Evolutionary conservation across 2,329 filamentous ascomycete species (phyloP), one percentile per base, ranked within the genome.

Genomic region (Leptographium galeiforme): DNA sequence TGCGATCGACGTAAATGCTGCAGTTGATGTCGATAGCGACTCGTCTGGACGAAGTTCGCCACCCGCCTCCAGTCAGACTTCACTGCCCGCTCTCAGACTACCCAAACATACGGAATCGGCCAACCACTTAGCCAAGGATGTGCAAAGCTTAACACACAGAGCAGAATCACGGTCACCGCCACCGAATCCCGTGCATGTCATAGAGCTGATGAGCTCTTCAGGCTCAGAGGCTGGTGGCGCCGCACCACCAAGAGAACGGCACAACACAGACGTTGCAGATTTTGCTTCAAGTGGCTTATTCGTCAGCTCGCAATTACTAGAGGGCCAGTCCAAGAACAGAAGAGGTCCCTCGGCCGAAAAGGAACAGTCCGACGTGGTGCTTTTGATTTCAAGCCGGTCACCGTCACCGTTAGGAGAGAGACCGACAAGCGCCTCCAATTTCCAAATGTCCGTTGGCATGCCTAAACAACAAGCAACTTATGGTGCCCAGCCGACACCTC

Each of bases 161-260:
- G 32, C 13, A 38, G 19, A 33, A 44, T 8, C 30, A 51, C 4
- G 16, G 8, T 7, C 4, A 10, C 18, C 46, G 32, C 14, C 38
- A 14, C 16, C 25, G 13, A 6, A 14, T 5, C 12, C 19, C 4
- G 39, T 52, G 2, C 52, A 53, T 11, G 52, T 48, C 30, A 57
- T 59, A 11, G 54, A 57, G 5, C 40, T 59, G 1, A n/a, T 57
- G 32, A 57, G 51, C 41, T 59, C 57, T 2, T 56, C 54, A 2
- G 34, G 38, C 19, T 51, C 50, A 3, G 53, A 56, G 8, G 19
- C 30, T 6, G 49, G 48, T 2, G 19, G 19, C 1, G 30, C 48
- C 2, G 6, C 14, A 32, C 38, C 53, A 8, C 38, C 48, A 13
- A 55, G 44, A 16, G 49, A 30, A 12, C 16, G 33, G 30, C 0